Base-by-base conservation (phyloP, 768 basidiomycete species). In the Leccinum sublutescens region DNA sequence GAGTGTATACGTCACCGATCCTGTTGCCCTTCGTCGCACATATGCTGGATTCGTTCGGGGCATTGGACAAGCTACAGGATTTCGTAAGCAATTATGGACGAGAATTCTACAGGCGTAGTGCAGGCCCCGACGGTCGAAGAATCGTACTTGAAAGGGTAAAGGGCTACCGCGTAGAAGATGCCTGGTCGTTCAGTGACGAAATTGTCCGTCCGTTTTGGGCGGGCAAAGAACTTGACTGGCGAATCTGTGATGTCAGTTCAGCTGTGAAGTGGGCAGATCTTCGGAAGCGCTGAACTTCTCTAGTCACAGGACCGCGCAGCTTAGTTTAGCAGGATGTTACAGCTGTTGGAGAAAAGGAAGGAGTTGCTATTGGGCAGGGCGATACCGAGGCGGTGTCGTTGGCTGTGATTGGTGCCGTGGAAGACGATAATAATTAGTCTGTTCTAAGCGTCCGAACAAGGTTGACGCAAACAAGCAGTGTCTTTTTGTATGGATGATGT, bases 1-100 rank as follows among this genome's bases (percentile, higher is more conserved):
- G 97, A 1, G 86, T 98, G 54, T 98, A 98, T 74, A 98, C 97
- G 1, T 93, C 91, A 4, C 90, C 95, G 5, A 88, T 96, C 64
- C 80, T 99, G 19, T 81, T 99, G 15, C 95, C 97, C 2, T 81
- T 98, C 14, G 85, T 91, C 1, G 95, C 96, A 0, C 87, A 95
- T 62, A 77, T 97, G 31, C 79, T 98, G 38, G 93, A 94, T 61
- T 87, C 90, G 5, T 93, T 94, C 61, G 89, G 85, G 17, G 94
- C 95, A 33, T 74, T 98, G 51, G 88, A 95, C 63, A 85, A 82
- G 68, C 78, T 99, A 8, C 81, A 87, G 66, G 85, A 81, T 0
- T 99, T 97, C 68, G 91, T 86, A 51, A 89, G 91, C 69, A 72
- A 68, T 8, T 80, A 88, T 66, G 97, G 97, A 31, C 81, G 96